These are phyloP conservation scores for Takakia lepidozioides DNA, from an alignment of 225 moss, liverwort and hornwort genomes.

Conservation along the genomic window DNA sequence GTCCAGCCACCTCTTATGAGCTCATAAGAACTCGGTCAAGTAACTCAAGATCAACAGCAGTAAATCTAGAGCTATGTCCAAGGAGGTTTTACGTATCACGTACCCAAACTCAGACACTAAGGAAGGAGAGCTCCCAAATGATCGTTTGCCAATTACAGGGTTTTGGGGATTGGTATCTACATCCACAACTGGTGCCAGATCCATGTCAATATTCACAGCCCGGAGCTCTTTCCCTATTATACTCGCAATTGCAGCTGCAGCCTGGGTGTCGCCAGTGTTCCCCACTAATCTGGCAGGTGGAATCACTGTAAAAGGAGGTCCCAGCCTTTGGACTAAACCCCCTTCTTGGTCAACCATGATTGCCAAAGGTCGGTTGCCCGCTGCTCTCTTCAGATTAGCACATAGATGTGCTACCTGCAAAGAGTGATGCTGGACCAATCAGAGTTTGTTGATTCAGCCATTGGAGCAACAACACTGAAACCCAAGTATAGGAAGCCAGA, in stretches of 20 bases:
- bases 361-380: constrained; percentile 42
- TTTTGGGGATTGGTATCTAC: constrained; percentile 50
- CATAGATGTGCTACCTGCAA: constrained; percentile 46
- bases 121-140: constrained; percentile 34
- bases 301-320: constrained; percentile 60
- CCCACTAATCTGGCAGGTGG: constrained; percentile 54
- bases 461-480: not conserved
- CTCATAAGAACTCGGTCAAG: too few species aligned
- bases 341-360: constrained; percentile 86
- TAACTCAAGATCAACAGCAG: too few species aligned
- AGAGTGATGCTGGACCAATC: not conserved
- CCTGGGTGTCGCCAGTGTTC: constrained; percentile 38
- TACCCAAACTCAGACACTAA: constrained; percentile 55
- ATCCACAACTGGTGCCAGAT: constrained; percentile 76
- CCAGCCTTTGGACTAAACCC: constrained; percentile 54
- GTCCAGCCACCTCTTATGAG: too few species aligned
- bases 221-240: constrained; percentile 58
- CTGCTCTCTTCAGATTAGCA: constrained; percentile 53
- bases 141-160: constrained; percentile 40
- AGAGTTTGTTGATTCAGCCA: not conserved
- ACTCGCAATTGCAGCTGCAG: constrained; percentile 64
- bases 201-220: constrained; percentile 71
- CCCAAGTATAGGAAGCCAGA: too few species aligned
- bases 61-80: too few species aligned
- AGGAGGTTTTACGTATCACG: too few species aligned